Conservation (phyloP, 2,329 filamentous ascomycete genomes). For the Aspergillus puulaauensis region DNA sequence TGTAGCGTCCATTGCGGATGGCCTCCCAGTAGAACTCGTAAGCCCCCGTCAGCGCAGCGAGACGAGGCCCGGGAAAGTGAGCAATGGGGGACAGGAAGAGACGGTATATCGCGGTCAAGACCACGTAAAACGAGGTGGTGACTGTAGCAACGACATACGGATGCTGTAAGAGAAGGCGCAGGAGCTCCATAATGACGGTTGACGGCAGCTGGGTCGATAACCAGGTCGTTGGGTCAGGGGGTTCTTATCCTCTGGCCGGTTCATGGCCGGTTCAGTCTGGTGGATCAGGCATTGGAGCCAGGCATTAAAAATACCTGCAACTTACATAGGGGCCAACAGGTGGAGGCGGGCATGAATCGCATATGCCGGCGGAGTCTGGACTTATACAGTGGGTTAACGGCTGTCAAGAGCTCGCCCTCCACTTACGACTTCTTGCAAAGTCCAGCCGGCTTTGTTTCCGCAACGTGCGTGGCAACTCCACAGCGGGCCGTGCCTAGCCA, state of each 20-base stretch:
- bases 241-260: not conserved
- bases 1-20: constrained; percentile 8
- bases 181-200: constrained; percentile 2
- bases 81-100: constrained; percentile 11
- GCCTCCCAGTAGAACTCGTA: constrained; percentile 15
- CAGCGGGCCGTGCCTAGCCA: not conserved
- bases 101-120: constrained; percentile 7
- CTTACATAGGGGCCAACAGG: no score
- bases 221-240: constrained; percentile 1
- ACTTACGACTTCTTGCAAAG: no score
- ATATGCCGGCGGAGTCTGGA: no score
- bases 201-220: not conserved
- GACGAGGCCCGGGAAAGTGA: constrained; percentile 11
- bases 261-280: not conserved
- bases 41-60: constrained; percentile 5
- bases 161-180: constrained; percentile 4
- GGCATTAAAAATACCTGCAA: not conserved
- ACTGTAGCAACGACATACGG: not conserved
- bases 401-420: no score
- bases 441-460: no score
- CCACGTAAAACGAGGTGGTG: not conserved
- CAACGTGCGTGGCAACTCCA: not conserved
- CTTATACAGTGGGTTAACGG: no score
- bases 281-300: not conserved
- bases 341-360: no score